A percentile compares a stretch with the other conserved stretches of the same genome.
phyloP scores from a whole-genome alignment of 176 grass and related monocot species.

The Cocos nucifera region DNA sequence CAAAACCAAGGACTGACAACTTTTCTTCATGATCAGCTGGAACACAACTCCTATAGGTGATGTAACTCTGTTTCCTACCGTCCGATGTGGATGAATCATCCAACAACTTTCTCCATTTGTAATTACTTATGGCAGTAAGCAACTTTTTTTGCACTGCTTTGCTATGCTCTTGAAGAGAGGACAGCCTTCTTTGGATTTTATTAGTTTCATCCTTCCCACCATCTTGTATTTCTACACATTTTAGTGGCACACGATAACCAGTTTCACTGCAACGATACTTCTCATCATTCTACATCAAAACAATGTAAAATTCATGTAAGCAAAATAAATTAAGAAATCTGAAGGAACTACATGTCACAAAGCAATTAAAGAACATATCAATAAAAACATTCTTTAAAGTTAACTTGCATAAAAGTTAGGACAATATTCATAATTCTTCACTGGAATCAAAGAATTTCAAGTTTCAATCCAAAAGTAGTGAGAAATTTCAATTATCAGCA shows the following conservation, averaged over 20 bases:
- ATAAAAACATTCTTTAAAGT: too few species aligned
- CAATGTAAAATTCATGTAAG: conserved; percentile 3
- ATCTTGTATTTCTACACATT: conserved; percentile 52
- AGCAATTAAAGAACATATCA: not conserved
- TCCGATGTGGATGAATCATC: conserved; percentile 28
- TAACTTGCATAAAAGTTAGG: too few species aligned
- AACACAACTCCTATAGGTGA: conserved; percentile 80
- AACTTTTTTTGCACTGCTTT: not conserved
- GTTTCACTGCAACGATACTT: conserved; percentile 93
- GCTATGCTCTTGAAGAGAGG: conserved; percentile 3
- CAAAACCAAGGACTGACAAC: conserved; percentile 77
- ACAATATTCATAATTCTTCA: too few species aligned
- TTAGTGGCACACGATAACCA: conserved; percentile 80
- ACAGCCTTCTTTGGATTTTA: conserved; percentile 29
- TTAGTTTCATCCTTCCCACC: conserved; percentile 38
- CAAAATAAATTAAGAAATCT: not conserved
- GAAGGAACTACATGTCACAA: not conserved
- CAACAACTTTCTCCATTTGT: conserved; percentile 52
- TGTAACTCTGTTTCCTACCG: conserved; percentile 39
- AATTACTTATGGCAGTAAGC: conserved; percentile 12
- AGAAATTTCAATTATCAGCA: too few species aligned
- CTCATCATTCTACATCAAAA: conserved; percentile 47
- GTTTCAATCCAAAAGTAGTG: too few species aligned
- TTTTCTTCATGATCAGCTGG: conserved; percentile 71
- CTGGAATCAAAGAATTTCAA: too few species aligned